A percentile compares a stretch with the other conserved stretches of the same genome.
phyloP scores from a whole-genome alignment of 805 yeast genomes.

The Scheffersomyces stipitis region DNA sequence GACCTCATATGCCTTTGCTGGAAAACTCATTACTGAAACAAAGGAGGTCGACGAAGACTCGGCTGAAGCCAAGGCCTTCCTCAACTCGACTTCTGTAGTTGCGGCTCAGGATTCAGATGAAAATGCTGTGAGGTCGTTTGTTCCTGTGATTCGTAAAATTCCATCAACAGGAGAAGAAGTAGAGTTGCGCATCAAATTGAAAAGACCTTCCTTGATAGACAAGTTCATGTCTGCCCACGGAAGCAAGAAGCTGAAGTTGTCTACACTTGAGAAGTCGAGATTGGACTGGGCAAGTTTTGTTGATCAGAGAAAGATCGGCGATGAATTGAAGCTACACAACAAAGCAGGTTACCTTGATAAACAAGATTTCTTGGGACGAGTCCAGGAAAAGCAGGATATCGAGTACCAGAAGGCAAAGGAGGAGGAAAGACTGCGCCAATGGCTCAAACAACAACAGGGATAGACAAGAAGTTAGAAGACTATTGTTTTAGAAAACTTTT shows the following conservation, averaged over 20 bases:
- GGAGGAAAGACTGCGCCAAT: constrained; percentile 24
- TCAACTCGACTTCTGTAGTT: constrained; percentile 51
- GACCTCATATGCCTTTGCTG: constrained; percentile 86
- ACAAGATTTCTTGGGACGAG: constrained; percentile 83
- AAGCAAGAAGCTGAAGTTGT: constrained; percentile 68
- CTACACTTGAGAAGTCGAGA: constrained; percentile 89
- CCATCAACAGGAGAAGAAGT: constrained; percentile 31
- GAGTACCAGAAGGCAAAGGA: constrained; percentile 46
- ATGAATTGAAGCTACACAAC: constrained; percentile 76
- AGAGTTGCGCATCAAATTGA: constrained; percentile 55
- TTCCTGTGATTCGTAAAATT: constrained; percentile 33
- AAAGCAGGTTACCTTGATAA: constrained; percentile 89
- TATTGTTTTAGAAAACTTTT: too few species aligned
- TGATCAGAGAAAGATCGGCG: constrained; percentile 79
- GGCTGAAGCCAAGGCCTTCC: constrained; percentile 84
- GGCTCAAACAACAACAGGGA: constrained; percentile 11
- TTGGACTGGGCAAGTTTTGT: constrained; percentile 95
- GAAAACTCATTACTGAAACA: constrained; percentile 73
- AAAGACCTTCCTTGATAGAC: constrained; percentile 73
- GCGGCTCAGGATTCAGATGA: constrained; percentile 12
- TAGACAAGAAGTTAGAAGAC: too few species aligned
- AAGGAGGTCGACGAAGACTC: constrained; percentile 74
- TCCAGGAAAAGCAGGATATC: constrained; percentile 58
- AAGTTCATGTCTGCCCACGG: constrained; percentile 66
- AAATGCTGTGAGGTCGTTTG: constrained; percentile 22